Base-by-base conservation (phyloP, 495 filamentous ascomycete species). In the Neurospora discreta region DNA sequence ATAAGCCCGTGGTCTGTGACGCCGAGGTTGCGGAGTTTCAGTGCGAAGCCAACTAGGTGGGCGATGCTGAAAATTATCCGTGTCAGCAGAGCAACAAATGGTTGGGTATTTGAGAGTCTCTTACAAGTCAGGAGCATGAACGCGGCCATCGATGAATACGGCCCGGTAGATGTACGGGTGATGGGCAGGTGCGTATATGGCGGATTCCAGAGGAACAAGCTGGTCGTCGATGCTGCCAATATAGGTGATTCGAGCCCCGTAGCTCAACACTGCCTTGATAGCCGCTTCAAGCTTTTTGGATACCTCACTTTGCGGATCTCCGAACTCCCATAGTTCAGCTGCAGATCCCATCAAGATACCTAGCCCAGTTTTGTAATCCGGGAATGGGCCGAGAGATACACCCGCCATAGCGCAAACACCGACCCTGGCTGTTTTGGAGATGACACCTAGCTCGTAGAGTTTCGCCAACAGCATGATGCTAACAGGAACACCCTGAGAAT, bases 141-240 rank as follows among this genome's bases (percentile, higher is more conserved):
- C 88, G 73, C 94, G 87, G 42, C 94, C 93, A 79, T 98, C 95
- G 68, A 99, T 92, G 78, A 98, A 99, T 7, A 95, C 95, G 39
- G 94, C 92, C 33, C 95, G 89, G 77, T 91, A 95, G 44, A 99
- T 94, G 75, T 97, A 94, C 4, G 95, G 95, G 78, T 99, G 95
- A 41, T 88, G 88, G 6, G 92, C 88, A 5, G 90, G 90, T 2
- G 92, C 88, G 75, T 96, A 97, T 3, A 93, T 89, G 0, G 94
- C 93, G 18, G 94, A 97, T 89, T 97, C 94, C 69, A 97, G 80
- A 16, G 93, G 95, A 39, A 99, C 94, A 15, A 99, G 84, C 80
- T 99, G 95, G 81, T 99, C 95, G 78, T 99, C 95, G 70, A 98
- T 95, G 78, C 93, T 97, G 41, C 95, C 95, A 74, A 95, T 84